Percentiles rank a stretch among this genome's conserved stretches.
Conservation (phyloP, 169 alveolate species). For the Theileria orientalis region DNA sequence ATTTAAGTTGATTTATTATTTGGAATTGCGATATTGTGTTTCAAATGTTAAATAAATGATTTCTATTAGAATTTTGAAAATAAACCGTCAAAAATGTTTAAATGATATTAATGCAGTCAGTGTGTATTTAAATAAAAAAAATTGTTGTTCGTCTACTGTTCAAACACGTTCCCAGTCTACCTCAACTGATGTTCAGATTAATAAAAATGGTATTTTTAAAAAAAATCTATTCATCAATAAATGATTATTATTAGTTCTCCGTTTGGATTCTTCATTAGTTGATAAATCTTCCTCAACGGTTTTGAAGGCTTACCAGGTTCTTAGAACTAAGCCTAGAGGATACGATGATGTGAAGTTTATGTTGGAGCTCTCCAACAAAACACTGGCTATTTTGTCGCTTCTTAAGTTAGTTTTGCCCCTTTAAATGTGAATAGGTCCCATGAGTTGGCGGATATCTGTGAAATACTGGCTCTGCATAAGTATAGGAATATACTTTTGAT, state of each 20-base stretch:
- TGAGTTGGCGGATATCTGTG: conserved; percentile 39
- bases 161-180: neutral
- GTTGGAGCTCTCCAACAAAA: conserved; percentile 23
- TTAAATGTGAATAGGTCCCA: conserved; percentile 25
- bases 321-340: conserved; percentile 44
- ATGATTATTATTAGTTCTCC: too few relatives aligned
- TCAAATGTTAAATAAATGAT: neutral
- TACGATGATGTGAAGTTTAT: conserved; percentile 27
- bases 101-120: neutral
- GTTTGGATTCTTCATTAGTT: too few relatives aligned
- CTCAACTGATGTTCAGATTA: neutral
- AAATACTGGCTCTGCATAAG: conserved; percentile 36
- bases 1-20: too few relatives aligned
- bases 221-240: neutral
- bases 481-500: conserved; percentile 50
- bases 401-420: conserved; percentile 8
- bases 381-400: conserved; percentile 21
- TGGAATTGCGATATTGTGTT: neutral
- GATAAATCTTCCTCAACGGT: neutral
- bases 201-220: neutral
- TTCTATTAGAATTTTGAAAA: too few relatives aligned
- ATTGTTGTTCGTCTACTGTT: neutral
- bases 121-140: too few relatives aligned
- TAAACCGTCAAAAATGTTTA: neutral
- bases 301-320: conserved; percentile 28